A percentile compares a stretch with the other conserved stretches of the same genome.
phyloP scores from a whole-genome alignment of 2,329 filamentous ascomycete species.

The Monilinia fructicola region DNA sequence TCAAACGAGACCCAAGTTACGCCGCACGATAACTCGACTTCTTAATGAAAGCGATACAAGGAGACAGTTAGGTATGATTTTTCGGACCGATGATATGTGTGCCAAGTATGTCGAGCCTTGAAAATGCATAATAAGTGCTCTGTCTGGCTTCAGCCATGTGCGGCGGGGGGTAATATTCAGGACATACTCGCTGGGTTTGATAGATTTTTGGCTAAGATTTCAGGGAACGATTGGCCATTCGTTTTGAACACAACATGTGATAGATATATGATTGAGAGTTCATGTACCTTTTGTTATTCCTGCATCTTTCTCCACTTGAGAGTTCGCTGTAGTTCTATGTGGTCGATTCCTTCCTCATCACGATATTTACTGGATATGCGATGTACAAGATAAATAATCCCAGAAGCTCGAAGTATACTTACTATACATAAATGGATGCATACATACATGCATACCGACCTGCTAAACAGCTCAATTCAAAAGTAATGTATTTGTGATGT shows the following conservation, averaged over 20 bases:
- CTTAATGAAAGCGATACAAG: background rate
- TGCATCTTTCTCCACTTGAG: conserved; percentile 2
- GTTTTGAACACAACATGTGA: conserved; percentile 6
- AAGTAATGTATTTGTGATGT: no score
- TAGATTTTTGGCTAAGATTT: background rate
- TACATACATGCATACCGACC: no score
- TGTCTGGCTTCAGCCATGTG: conserved; percentile 10
- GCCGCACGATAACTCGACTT: background rate
- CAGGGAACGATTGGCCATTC: background rate
- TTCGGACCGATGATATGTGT: conserved; percentile 17
- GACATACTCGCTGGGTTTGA: conserved; percentile 5
- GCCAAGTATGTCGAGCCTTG: conserved; percentile 17
- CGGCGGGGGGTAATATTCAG: background rate
- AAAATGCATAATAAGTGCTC: background rate
- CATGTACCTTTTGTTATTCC: background rate
- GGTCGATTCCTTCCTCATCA: background rate
- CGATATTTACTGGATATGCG: background rate
- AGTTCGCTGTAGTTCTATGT: background rate
- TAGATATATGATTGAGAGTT: background rate
- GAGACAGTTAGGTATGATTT: background rate
- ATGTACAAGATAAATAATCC: no score
- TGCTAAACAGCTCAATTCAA: no score
- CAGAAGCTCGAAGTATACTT: no score
- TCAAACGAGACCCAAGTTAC: background rate
- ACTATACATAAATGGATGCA: no score